A percentile compares a stretch with the other conserved stretches of the same genome.
phyloP scores from a whole-genome alignment of 1,284 basidiomycete species.

The Lentinula novae-zelandiae region DNA sequence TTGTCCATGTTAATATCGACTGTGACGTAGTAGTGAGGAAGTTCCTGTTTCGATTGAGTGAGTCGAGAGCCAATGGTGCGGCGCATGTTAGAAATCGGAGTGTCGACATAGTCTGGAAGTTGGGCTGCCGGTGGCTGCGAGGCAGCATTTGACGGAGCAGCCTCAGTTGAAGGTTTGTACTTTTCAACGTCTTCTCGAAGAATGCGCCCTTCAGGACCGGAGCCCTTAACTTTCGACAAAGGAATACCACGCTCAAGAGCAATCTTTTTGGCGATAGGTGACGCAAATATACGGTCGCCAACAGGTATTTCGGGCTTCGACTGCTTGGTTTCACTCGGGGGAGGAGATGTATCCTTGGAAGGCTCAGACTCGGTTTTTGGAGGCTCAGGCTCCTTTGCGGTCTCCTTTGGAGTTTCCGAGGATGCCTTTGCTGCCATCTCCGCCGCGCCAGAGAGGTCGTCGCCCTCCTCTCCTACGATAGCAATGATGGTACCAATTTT shows the following conservation, averaged over 20 bases:
- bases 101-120: slow-evolving; percentile 80
- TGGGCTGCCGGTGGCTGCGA: slow-evolving; percentile 37
- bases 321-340: slow-evolving; percentile 29
- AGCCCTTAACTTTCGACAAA: slow-evolving; percentile 87
- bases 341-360: slow-evolving; percentile 17
- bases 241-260: slow-evolving; percentile 95
- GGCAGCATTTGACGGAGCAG: slow-evolving; percentile 37
- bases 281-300: slow-evolving; percentile 88
- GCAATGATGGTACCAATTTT: slow-evolving; percentile 86
- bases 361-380: slow-evolving; percentile 33
- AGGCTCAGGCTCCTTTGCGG: slow-evolving; percentile 40
- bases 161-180: slow-evolving; percentile 60
- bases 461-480: slow-evolving; percentile 90
- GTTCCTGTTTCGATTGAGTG: slow-evolving; percentile 87
- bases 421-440: slow-evolving; percentile 70
- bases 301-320: slow-evolving; percentile 54
- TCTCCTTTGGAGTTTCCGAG: slow-evolving; percentile 29
- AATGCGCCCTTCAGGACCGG: slow-evolving; percentile 93
- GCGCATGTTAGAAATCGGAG: slow-evolving; percentile 94
- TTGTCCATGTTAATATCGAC: slow-evolving; percentile 97
- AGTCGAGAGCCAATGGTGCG: slow-evolving; percentile 90
- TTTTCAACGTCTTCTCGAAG: slow-evolving; percentile 92
- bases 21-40: slow-evolving; percentile 98
- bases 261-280: slow-evolving; percentile 94
- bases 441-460: slow-evolving; percentile 83